These are phyloP conservation scores for Phanerodontia chrysosporium DNA, from an alignment of 768 basidiomycete species.

Conservation along the genomic window DNA sequence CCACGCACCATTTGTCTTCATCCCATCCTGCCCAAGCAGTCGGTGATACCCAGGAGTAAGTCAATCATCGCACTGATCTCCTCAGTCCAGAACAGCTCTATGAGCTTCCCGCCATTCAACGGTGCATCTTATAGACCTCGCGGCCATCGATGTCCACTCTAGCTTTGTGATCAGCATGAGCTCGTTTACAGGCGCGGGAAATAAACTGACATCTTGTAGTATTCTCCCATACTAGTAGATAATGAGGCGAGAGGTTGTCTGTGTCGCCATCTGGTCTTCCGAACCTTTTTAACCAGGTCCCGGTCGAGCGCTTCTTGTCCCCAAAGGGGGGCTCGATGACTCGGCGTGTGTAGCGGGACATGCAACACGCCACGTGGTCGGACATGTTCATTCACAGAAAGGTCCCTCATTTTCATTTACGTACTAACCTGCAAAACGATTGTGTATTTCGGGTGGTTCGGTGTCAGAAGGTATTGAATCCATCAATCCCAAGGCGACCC, in stretches of 20 bases:
- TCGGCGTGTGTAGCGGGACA: neutral
- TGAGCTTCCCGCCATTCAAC: neutral
- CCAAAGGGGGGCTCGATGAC: neutral
- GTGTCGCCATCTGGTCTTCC: too few relatives aligned
- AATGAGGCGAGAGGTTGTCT: too few relatives aligned
- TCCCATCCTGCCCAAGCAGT: neutral
- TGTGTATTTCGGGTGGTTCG: too few relatives aligned
- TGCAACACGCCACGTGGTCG: neutral
- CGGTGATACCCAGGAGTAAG: neutral
- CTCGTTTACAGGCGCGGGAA: neutral
- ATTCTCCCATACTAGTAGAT: too few relatives aligned
- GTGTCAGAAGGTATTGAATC: too few relatives aligned
- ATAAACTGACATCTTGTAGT: neutral
- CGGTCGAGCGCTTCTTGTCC: neutral
- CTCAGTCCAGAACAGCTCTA: neutral
- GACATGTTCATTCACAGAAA: too few relatives aligned
- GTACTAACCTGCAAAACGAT: neutral
- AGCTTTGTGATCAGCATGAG: neutral
- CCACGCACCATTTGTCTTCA: neutral
- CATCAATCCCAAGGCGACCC: too few relatives aligned
- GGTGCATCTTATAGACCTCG: neutral
- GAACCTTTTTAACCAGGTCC: neutral
- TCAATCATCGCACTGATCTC: neutral
- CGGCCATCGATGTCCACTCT: neutral
- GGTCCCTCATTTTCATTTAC: too few relatives aligned